Conservation (phyloP, 768 basidiomycete species). For the Serendipita vermifera region DNA sequence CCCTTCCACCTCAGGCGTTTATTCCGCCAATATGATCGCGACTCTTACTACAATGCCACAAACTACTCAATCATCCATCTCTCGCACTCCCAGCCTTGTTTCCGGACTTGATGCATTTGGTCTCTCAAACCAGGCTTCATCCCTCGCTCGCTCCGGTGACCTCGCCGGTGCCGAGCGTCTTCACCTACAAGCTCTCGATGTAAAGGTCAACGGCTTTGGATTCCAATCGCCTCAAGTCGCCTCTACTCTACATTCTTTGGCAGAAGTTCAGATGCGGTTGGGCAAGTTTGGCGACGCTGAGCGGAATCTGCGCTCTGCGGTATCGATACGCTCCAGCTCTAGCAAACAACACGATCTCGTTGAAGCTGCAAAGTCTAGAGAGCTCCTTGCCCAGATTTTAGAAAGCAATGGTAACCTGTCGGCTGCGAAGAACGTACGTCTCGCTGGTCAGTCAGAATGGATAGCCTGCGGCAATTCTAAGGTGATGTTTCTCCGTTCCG, state of each 20-base stretch:
- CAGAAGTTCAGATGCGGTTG: constrained; percentile 27
- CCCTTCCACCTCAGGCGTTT: not conserved
- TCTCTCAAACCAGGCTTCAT: constrained; percentile 18
- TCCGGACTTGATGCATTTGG: constrained; percentile 15
- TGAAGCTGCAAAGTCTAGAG: constrained; percentile 27
- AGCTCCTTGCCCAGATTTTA: constrained; percentile 27
- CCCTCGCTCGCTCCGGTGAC: constrained; percentile 18
- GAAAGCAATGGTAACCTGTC: constrained; percentile 25
- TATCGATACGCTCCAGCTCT: constrained; percentile 20
- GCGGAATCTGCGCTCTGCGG: constrained; percentile 24
- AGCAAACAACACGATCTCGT: constrained; percentile 16
- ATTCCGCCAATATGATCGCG: not conserved
- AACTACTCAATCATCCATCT: constrained; percentile 17
- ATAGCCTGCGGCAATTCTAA: constrained; percentile 23
- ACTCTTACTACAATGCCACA: constrained; percentile 14
- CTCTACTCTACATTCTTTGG: constrained; percentile 26
- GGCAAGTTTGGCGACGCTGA: constrained; percentile 28
- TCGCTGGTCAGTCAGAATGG: constrained; percentile 19
- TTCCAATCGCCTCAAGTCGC: constrained; percentile 20
- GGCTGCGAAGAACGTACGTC: constrained; percentile 23
- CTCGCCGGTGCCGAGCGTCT: constrained; percentile 22
- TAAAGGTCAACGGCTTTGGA: constrained; percentile 22
- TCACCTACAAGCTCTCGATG: constrained; percentile 23
- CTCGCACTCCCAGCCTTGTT: constrained; percentile 1
- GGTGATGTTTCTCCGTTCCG: constrained; percentile 14